These are phyloP conservation scores for Cucurbita moschata DNA, from an alignment of 306 rosid genomes.

Conservation along the genomic window DNA sequence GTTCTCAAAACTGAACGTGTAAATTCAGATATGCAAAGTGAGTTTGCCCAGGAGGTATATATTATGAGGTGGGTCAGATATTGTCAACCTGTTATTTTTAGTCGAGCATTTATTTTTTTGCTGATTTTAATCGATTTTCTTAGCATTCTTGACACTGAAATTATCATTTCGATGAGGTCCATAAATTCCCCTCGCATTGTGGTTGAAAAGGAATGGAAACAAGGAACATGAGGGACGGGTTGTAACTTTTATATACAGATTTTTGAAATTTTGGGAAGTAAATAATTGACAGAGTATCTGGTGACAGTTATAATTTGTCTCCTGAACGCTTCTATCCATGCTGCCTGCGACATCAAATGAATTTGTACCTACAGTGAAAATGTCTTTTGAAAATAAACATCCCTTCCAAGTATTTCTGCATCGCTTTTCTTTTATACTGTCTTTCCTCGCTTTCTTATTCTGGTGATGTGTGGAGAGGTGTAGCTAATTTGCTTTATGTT, in stretches of 20 bases:
- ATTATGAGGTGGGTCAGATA: constrained; percentile 65
- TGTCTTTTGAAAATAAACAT: neutral
- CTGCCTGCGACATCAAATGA: neutral
- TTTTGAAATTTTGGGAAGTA: neutral
- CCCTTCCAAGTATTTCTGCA: neutral
- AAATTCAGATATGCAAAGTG: constrained; percentile 71
- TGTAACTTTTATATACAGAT: neutral
- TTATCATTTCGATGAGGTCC: neutral
- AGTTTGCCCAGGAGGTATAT: constrained; percentile 86
- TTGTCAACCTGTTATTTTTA: neutral
- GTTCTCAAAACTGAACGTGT: constrained; percentile 80
- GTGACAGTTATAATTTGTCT: neutral
- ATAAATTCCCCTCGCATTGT: neutral
- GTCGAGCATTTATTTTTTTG: neutral
- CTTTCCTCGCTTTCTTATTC: neutral
- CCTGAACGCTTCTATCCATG: neutral
- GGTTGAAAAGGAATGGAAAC: neutral
- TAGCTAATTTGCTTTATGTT: neutral
- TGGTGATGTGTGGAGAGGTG: neutral
- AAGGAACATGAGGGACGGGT: neutral
- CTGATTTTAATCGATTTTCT: neutral
- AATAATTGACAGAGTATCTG: neutral
- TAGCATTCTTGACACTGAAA: neutral
- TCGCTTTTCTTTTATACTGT: neutral
- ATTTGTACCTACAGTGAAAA: neutral